A percentile compares a stretch with the other conserved stretches of the same genome.
phyloP scores from a whole-genome alignment of 371 early-diverging fungal species.

The Mucor ambiguus region DNA sequence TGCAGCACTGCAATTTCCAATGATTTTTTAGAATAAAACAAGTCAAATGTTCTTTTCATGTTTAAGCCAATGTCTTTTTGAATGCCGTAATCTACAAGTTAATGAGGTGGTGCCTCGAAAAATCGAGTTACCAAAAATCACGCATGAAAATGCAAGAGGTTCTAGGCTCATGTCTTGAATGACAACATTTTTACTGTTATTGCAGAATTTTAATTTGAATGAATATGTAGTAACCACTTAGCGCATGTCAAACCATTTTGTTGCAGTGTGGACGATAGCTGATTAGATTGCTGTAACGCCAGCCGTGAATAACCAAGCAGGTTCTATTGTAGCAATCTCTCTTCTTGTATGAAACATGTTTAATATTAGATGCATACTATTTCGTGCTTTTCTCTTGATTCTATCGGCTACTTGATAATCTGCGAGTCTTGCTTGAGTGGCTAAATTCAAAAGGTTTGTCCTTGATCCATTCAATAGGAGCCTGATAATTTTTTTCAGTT shows the following conservation, averaged over 20 bases:
- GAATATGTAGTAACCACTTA: background rate
- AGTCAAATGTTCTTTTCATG: background rate
- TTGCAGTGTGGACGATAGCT: background rate
- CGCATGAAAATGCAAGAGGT: too few species aligned
- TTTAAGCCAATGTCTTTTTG: too few species aligned
- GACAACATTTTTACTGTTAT: background rate
- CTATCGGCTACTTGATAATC: constrained; percentile 2
- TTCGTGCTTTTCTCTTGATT: constrained; percentile 2
- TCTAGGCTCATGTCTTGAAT: too few species aligned
- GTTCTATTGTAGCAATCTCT: background rate
- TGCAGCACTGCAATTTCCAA: background rate
- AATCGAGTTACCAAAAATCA: too few species aligned
- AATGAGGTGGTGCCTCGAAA: too few species aligned
- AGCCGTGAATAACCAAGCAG: background rate
- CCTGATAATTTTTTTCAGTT: background rate
- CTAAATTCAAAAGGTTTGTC: background rate
- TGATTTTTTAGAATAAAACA: background rate
- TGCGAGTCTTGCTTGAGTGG: background rate
- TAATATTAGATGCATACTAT: background rate
- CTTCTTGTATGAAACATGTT: background rate
- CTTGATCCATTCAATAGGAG: background rate
- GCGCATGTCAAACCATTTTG: background rate
- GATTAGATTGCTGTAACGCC: background rate
- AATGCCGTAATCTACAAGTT: too few species aligned
- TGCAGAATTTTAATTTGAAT: background rate